Evolutionary conservation across 2,329 filamentous ascomycete species (phyloP).

Genomic region (Sporothrix luriei): DNA sequence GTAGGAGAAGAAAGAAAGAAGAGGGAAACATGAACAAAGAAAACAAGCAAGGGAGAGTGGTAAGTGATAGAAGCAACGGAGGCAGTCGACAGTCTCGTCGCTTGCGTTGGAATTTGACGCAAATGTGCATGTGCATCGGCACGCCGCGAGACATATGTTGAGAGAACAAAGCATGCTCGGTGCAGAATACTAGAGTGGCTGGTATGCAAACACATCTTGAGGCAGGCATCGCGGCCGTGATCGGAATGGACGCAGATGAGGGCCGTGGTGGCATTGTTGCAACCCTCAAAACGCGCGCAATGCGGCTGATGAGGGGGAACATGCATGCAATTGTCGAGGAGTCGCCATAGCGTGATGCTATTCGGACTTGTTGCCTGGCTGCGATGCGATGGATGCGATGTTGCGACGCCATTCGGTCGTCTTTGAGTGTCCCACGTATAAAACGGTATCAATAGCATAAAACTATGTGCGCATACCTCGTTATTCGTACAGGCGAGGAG

Average conservation of each 20-base stretch:
- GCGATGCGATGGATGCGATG: constrained; percentile 6
- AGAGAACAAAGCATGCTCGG: neutral
- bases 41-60: neutral
- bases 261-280: neutral
- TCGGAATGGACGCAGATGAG: constrained; percentile 20
- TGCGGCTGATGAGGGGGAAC: no score
- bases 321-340: no score
- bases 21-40: no score
- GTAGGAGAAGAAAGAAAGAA: neutral
- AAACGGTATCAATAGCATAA: neutral
- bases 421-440: no score
- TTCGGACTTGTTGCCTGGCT: neutral
- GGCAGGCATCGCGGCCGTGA: neutral
- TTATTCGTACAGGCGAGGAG: no score
- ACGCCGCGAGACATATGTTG: neutral
- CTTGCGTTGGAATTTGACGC: neutral
- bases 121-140: neutral
- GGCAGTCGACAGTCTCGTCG: neutral
- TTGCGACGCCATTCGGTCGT: no score
- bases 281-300: neutral
- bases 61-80: neutral
- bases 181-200: no score
- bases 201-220: neutral
- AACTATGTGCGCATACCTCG: neutral
- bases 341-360: neutral